Evolutionary conservation across 2,329 filamentous ascomycete genomes (phyloP).

Genomic region (Cercospora sp.): DNA sequence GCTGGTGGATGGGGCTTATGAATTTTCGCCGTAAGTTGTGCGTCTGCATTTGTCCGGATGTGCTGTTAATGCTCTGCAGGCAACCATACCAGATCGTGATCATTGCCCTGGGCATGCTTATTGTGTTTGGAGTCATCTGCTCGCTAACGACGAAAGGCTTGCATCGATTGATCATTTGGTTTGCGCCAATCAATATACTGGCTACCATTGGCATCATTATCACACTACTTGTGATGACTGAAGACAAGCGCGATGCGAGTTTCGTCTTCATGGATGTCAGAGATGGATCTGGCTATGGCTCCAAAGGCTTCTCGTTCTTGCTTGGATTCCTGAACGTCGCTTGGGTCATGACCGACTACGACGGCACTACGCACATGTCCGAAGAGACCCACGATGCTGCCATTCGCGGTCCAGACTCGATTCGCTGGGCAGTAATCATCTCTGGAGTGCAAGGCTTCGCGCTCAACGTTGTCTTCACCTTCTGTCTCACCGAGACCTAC

Average conservation of each 20-base stretch:
- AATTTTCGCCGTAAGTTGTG: constrained; percentile 57
- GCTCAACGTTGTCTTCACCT: constrained; percentile 63
- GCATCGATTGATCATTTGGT: constrained; percentile 63
- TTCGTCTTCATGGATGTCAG: constrained; percentile 64
- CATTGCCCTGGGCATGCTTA: constrained; percentile 57
- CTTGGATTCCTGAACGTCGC: constrained; percentile 59
- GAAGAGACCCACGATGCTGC: constrained; percentile 67
- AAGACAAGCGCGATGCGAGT: constrained; percentile 54
- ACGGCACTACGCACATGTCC: constrained; percentile 67
- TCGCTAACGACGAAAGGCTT: constrained; percentile 62
- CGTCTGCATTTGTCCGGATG: background rate
- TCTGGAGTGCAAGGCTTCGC: constrained; percentile 63
- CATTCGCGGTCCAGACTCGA: constrained; percentile 60
- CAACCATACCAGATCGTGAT: constrained; percentile 60
- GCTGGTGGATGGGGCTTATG: constrained; percentile 52
- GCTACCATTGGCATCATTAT: constrained; percentile 63
- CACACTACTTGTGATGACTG: constrained; percentile 58
- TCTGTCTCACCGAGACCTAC: constrained; percentile 57
- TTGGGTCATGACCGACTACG: constrained; percentile 70
- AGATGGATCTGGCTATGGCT: constrained; percentile 64
- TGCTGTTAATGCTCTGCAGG: constrained; percentile 40
- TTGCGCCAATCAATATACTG: constrained; percentile 65
- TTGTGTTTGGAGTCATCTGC: constrained; percentile 60
- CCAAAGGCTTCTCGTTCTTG: constrained; percentile 62
- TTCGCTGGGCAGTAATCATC: constrained; percentile 46